Evolutionary conservation across 176 grass and related monocot species (phyloP), one percentile per base, ranked within the genome.

Genomic region (Lolium multiflorum): DNA sequence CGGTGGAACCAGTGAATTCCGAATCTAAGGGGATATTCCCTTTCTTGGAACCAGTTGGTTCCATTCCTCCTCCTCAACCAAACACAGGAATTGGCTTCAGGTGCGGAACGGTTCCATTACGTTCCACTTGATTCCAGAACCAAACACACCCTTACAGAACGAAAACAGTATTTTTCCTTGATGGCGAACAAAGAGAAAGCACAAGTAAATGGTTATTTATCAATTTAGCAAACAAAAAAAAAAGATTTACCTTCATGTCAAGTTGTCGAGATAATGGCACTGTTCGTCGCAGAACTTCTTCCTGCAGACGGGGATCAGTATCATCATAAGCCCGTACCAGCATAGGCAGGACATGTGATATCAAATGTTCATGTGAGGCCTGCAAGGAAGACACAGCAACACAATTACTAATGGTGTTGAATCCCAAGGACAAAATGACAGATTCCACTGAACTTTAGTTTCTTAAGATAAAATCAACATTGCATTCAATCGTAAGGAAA

Each of bases 301-400:
- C 97, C 83, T 99, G 97, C 79, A 99, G 88, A 38, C 97, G 92
- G 50, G 97, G 90, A 89, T 99, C 94, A 18, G 94, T 96, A 74
- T 99, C 97, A 94, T 99, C 97, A 83, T 90, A 99, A 71, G 97
- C 97, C 18, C 94, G 92, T 18, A 99, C 94, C 14, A 99, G 78
- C 97, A 99, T 97, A 24, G 97, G 97, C 76, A 99, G 94, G 46
- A 97, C 38, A 78, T 91, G 89, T 16, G 82, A 90, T 87, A 96
- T 91, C 92, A 96, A 92, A 81, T 98, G 91, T 64, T 96, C 92
- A 70, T 92, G 88, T 60, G 88, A 72, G 4, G 89, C 94, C 97
- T 98, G 79, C 31, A 68, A 79, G 35, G 59, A 25, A 43, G 7
- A 68, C 35, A 72, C 47, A 71, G 43, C 22, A 78, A 93, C 4